Evolutionary conservation across 108 stramenopile genomes (phyloP).

Genomic region (Cyclotella kingstonii): DNA sequence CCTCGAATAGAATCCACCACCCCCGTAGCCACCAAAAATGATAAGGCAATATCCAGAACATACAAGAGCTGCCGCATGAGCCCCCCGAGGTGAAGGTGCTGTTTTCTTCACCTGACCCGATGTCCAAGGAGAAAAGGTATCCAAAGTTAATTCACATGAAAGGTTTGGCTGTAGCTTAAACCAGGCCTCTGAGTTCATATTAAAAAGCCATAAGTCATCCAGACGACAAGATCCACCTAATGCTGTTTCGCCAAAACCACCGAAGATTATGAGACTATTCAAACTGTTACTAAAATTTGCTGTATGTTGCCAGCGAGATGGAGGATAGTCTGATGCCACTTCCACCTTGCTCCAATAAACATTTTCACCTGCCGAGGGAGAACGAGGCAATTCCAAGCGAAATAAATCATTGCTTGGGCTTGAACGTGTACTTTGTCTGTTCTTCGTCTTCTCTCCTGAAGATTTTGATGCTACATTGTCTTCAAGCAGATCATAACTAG

Average conservation of each 20-base stretch:
- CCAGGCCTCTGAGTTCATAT: slow-evolving; percentile 53
- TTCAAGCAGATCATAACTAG: slow-evolving; percentile 1
- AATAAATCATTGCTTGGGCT: slow-evolving; percentile 71
- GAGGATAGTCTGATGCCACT: slow-evolving; percentile 12
- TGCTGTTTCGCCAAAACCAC: slow-evolving; percentile 54
- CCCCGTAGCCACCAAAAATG: slow-evolving; percentile 84
- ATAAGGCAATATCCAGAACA: slow-evolving; percentile 21
- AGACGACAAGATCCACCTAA: slow-evolving; percentile 39
- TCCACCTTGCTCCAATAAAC: slow-evolving; percentile 52
- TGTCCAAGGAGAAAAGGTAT: slow-evolving; percentile 12
- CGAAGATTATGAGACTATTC: slow-evolving; percentile 57
- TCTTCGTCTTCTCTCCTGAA: slow-evolving; percentile 7
- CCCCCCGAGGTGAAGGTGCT: slow-evolving; percentile 56
- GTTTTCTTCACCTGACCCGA: slow-evolving; percentile 16
- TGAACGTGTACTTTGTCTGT: background rate
- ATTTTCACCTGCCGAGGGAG: slow-evolving; percentile 17
- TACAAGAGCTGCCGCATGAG: slow-evolving; percentile 58
- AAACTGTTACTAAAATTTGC: slow-evolving; percentile 41
- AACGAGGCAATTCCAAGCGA: slow-evolving; percentile 66
- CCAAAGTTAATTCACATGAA: background rate
- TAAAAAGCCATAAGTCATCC: slow-evolving; percentile 74
- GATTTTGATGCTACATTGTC: slow-evolving; percentile 16
- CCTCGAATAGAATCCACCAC: slow-evolving; percentile 60
- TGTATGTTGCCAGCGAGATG: slow-evolving; percentile 69
- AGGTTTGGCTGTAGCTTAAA: background rate